These are phyloP conservation scores for Xylariales sp. DNA, from an alignment of 2,329 filamentous ascomycete species.

Conservation along the genomic window DNA sequence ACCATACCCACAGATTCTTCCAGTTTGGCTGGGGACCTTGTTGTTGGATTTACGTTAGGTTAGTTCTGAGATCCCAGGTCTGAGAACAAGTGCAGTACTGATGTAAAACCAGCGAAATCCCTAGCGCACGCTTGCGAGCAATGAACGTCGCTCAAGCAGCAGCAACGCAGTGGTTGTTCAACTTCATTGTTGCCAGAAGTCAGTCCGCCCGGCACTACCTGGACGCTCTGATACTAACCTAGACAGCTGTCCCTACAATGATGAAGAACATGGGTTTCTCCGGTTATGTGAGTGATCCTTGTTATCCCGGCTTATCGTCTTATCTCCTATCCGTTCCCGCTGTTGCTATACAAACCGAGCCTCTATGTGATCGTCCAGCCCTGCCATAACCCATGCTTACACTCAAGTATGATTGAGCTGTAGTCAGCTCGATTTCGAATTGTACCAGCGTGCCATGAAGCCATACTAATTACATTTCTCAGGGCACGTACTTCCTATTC, in stretches of 20 bases:
- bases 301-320: background rate
- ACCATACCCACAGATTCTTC: slow-evolving; percentile 43
- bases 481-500: slow-evolving; percentile 66
- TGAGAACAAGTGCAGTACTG: too few species aligned
- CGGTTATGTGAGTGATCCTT: slow-evolving; percentile 32
- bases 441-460: background rate
- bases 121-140: slow-evolving; percentile 59
- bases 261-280: slow-evolving; percentile 45
- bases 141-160: slow-evolving; percentile 65
- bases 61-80: too few species aligned
- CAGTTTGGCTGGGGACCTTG: slow-evolving; percentile 67
- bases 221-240: background rate
- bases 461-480: background rate
- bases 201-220: background rate
- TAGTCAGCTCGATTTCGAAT: too few species aligned
- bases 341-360: too few species aligned
- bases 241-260: slow-evolving; percentile 59
- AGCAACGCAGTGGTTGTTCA: slow-evolving; percentile 69
- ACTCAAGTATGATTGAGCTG: background rate
- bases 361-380: too few species aligned
- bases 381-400: background rate
- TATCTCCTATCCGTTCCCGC: background rate
- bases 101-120: slow-evolving; percentile 53
- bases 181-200: slow-evolving; percentile 61
- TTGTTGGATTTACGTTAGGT: slow-evolving; percentile 63